These are phyloP conservation scores for Glycine tomentella DNA, from an alignment of 306 rosid genomes.

Conservation along the genomic window DNA sequence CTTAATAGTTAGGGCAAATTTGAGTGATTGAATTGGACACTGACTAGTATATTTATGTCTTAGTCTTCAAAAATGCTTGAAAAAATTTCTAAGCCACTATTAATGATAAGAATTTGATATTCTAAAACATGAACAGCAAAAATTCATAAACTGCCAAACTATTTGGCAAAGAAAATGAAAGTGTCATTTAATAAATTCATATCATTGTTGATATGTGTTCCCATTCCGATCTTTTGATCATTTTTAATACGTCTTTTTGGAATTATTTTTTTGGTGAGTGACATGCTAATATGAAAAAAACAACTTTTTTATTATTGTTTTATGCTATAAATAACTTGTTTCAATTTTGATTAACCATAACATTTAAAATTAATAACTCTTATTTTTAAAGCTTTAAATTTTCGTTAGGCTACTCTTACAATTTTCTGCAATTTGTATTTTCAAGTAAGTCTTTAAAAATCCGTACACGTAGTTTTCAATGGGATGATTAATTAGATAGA, in stretches of 20 bases:
- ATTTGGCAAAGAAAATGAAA: slow-evolving; percentile 25
- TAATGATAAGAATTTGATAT: slow-evolving; percentile 26
- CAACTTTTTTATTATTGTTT: too few relatives aligned
- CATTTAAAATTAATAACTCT: not conserved
- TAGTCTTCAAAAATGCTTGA: slow-evolving; percentile 12
- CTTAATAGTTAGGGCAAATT: slow-evolving; percentile 6
- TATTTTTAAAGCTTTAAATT: not conserved
- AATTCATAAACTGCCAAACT: slow-evolving; percentile 9
- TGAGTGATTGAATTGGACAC: slow-evolving; percentile 12
- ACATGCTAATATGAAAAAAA: not conserved
- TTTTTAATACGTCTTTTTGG: not conserved
- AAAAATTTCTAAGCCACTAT: slow-evolving; percentile 14
- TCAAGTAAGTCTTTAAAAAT: too few relatives aligned
- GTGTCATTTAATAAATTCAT: slow-evolving; percentile 17
- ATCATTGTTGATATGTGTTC: slow-evolving; percentile 19
- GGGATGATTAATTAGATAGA: too few relatives aligned
- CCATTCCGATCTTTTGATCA: not conserved
- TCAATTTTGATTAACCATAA: not conserved
- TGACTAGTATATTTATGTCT: not conserved
- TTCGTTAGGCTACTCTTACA: not conserved
- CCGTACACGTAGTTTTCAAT: too few relatives aligned
- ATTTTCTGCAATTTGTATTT: not conserved
- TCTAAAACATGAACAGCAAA: not conserved
- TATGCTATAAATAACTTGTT: not conserved
- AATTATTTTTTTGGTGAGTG: not conserved